Base-by-base conservation (phyloP, 345 rosid genomes). In the Euphorbia lathyris region DNA sequence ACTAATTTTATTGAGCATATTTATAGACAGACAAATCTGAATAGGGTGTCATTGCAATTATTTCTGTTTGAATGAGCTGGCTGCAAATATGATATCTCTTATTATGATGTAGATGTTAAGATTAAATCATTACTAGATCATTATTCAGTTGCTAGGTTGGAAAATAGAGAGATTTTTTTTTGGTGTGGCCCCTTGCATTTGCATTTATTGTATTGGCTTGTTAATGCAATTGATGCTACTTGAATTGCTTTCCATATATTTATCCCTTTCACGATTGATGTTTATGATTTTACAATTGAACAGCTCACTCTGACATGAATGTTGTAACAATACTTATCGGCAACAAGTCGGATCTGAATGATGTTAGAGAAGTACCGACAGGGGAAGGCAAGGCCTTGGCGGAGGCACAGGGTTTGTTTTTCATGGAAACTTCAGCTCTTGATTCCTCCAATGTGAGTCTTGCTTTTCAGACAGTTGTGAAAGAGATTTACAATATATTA, bases 291-390 rank as follows among this genome's bases (percentile, higher is more conserved):
- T 71, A 30, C 55, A 30, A 36, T 80, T 73, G 74, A 75, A 83
- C 95, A 94, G 98, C 93, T 63, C 96, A 91, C 71, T 94, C 97
- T 1, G 98, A 94, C 83, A 94, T 94, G 97, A 94, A 94, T 70
- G 97, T 94, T 23, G 96, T 91, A 56, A 94, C 98, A 11, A 87
- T 94, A 73, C 83, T 94, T 45, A 87, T 94, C 50, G 98, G 97
- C 14, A 94, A 91, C 92, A 94, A 94, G 83, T 70, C 95, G 0
- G 98, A 91, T 84, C 93, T 94, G 19, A 85, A 87, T 81, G 97
- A 91, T 66, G 89, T 93, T 10, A 86, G 98, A 83, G 98, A 94
- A 78, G 97, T 94, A 59, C 47, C 93, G 5, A 86, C 93, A 11
- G 86, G 81, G 0, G 98, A 94, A 86, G 98, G 95, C 63, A 94